A percentile compares a stretch with the other conserved stretches of the same genome.
Conservation (phyloP, 768 basidiomycete genomes). For the Suillus subaureus region DNA sequence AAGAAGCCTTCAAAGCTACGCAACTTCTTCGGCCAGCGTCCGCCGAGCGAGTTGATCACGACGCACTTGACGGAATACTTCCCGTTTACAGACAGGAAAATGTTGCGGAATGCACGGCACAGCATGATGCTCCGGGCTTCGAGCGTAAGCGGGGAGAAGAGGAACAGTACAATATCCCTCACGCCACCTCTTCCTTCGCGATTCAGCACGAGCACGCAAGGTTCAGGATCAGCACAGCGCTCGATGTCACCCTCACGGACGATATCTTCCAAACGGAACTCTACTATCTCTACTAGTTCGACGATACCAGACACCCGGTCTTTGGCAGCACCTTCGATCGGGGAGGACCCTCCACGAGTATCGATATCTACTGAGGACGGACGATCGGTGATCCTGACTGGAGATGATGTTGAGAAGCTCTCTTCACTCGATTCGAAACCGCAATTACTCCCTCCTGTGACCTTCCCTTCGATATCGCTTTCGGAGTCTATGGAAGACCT, state of each 20-base stretch:
- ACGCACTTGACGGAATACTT: slow-evolving; percentile 94
- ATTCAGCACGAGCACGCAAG: slow-evolving; percentile 38
- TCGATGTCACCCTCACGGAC: slow-evolving; percentile 45
- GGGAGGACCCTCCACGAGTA: slow-evolving; percentile 66
- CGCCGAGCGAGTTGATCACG: slow-evolving; percentile 96
- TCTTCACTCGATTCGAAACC: slow-evolving; percentile 39
- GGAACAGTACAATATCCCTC: slow-evolving; percentile 45
- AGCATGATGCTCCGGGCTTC: slow-evolving; percentile 74
- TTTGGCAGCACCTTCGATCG: slow-evolving; percentile 19
- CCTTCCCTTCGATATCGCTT: slow-evolving; percentile 76
- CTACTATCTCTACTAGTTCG: slow-evolving; percentile 34
- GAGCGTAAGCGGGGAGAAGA: slow-evolving; percentile 48
- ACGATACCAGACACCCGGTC: slow-evolving; percentile 40
- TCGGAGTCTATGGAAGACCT: slow-evolving; percentile 75
- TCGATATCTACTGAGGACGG: slow-evolving; percentile 79
- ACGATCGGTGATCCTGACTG: slow-evolving; percentile 60
- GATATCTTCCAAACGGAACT: slow-evolving; percentile 49
- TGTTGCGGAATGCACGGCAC: slow-evolving; percentile 84
- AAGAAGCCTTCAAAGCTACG: slow-evolving; percentile 74
- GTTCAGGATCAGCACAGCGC: slow-evolving; percentile 28
- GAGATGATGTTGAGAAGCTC: slow-evolving; percentile 44
- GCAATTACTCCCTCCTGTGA: slow-evolving; percentile 75
- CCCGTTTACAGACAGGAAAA: slow-evolving; percentile 90
- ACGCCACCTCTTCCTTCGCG: slow-evolving; percentile 46
- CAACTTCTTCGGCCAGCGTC: slow-evolving; percentile 98